A percentile compares a stretch with the other conserved stretches of the same genome.
phyloP scores from a whole-genome alignment of 768 basidiomycete species.

The Leccinum olivaceopallidum region DNA sequence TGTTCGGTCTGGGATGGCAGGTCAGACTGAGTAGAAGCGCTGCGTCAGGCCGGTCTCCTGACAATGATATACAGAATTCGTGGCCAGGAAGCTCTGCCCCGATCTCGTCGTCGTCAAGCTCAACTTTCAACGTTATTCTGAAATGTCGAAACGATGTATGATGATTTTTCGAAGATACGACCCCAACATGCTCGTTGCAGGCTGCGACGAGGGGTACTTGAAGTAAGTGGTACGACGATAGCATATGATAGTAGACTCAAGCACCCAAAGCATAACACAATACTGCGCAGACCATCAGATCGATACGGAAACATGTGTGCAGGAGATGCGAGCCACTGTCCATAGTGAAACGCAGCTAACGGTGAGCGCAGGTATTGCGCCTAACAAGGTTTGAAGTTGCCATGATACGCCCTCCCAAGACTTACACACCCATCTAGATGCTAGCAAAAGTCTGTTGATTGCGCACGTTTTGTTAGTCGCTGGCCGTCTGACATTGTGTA shows the following conservation, averaged over 20 bases:
- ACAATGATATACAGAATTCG: constrained; percentile 56
- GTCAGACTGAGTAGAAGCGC: constrained; percentile 38
- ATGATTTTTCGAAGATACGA: constrained; percentile 69
- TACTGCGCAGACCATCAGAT: constrained; percentile 74
- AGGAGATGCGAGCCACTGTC: constrained; percentile 73
- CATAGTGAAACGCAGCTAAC: constrained; percentile 81
- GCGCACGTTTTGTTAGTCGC: neutral
- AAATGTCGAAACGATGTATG: constrained; percentile 75
- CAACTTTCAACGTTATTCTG: constrained; percentile 61
- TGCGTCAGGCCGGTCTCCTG: neutral
- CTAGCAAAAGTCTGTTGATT: constrained; percentile 80
- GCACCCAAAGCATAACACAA: constrained; percentile 64
- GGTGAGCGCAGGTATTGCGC: constrained; percentile 93
- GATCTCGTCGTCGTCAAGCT: constrained; percentile 70
- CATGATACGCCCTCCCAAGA: constrained; percentile 13
- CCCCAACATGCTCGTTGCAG: constrained; percentile 69
- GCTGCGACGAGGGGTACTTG: constrained; percentile 89
- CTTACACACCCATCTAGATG: constrained; percentile 52
- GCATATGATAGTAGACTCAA: constrained; percentile 7
- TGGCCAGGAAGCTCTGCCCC: constrained; percentile 93
- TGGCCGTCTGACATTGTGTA: constrained; percentile 29
- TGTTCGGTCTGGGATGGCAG: constrained; percentile 94
- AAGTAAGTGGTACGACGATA: constrained; percentile 54
- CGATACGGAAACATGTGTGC: constrained; percentile 71
- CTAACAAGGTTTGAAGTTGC: constrained; percentile 72